phyloP scores from a whole-genome alignment of 345 rosid genomes.

The Dipteronia dyeriana region DNA sequence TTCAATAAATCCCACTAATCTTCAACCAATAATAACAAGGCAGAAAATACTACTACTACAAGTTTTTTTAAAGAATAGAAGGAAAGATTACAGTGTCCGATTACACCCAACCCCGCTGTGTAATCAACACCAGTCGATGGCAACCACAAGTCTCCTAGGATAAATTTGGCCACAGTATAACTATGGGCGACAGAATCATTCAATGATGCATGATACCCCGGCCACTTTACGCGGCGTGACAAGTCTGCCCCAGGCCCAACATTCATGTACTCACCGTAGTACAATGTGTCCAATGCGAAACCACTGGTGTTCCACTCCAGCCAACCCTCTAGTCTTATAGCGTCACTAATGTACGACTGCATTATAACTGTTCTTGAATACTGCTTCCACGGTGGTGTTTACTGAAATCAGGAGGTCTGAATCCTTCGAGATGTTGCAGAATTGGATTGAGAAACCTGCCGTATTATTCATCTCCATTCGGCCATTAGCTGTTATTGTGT shows the following conservation, averaged over 20 bases:
- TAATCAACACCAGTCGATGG: slow-evolving; percentile 61
- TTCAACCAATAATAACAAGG: neutral
- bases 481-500: slow-evolving; percentile 85
- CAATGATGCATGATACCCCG: slow-evolving; percentile 55
- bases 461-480: slow-evolving; percentile 63
- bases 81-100: neutral
- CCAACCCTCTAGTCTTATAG: slow-evolving; percentile 73
- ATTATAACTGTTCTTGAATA: slow-evolving; percentile 77
- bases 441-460: slow-evolving; percentile 86
- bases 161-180: slow-evolving; percentile 69
- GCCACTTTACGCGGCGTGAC: slow-evolving; percentile 66
- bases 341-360: slow-evolving; percentile 63
- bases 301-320: slow-evolving; percentile 55
- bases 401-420: slow-evolving; percentile 47
- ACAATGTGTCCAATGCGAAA: slow-evolving; percentile 58
- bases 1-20: no score
- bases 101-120: slow-evolving; percentile 38
- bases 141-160: slow-evolving; percentile 70
- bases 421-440: slow-evolving; percentile 72
- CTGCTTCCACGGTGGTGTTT: slow-evolving; percentile 71
- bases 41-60: neutral
- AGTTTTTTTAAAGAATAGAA: neutral
- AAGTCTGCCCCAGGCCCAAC: slow-evolving; percentile 61
- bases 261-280: slow-evolving; percentile 72
- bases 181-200: slow-evolving; percentile 44